phyloP scores from a whole-genome alignment of 2,329 filamentous ascomycete genomes.

The Hymenoscyphus occultus region DNA sequence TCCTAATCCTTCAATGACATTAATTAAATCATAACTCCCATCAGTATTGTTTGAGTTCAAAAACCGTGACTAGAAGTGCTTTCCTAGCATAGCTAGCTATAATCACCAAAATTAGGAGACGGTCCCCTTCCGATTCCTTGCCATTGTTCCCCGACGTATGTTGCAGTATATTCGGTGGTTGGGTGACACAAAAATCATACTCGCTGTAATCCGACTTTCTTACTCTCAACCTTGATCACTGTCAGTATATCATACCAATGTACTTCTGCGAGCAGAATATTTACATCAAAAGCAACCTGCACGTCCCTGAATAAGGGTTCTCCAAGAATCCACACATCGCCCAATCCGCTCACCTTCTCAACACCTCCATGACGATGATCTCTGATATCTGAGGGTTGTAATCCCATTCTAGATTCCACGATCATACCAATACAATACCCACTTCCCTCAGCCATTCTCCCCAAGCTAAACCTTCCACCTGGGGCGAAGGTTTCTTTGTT shows the following conservation, averaged over 20 bases:
- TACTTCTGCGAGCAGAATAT: background rate
- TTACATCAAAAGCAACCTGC: slow-evolving; percentile 29
- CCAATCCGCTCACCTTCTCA: slow-evolving; percentile 18
- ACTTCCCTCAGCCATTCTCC: slow-evolving; percentile 23
- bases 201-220: background rate
- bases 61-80: background rate
- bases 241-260: background rate
- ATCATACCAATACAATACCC: slow-evolving; percentile 27
- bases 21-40: background rate
- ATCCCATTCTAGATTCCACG: slow-evolving; percentile 25
- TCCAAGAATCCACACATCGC: slow-evolving; percentile 27
- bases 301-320: slow-evolving; percentile 30
- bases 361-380: background rate
- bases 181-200: background rate
- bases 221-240: background rate
- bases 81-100: background rate
- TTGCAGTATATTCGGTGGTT: background rate
- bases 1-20: too few species aligned
- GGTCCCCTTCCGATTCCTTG: too few species aligned
- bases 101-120: background rate
- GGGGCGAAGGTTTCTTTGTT: slow-evolving; percentile 18
- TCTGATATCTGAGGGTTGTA: background rate
- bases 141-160: too few species aligned
- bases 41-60: background rate
- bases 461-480: slow-evolving; percentile 25